phyloP scores from a whole-genome alignment of 805 yeast genomes.

The Kodamaea kaohsiungensis region DNA sequence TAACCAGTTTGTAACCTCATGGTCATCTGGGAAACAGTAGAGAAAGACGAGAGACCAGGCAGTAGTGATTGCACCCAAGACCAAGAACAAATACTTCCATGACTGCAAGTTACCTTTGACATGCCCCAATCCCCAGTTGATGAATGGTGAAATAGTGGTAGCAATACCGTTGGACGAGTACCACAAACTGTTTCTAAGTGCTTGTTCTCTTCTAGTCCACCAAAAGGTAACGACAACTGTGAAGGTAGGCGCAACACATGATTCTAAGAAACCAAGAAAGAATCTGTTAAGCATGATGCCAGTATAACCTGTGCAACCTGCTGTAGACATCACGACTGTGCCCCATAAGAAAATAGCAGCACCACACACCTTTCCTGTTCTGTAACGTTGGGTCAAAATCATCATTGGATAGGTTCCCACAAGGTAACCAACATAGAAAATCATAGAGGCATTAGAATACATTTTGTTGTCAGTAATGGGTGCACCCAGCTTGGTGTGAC shows the following conservation, averaged over 20 bases:
- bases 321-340: neutral
- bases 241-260: conserved; percentile 1
- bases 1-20: neutral
- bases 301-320: neutral
- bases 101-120: conserved; percentile 1
- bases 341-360: conserved; percentile 4
- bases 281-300: conserved; percentile 2
- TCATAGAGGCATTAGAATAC: conserved; percentile 8
- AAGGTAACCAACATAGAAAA: conserved; percentile 9
- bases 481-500: neutral
- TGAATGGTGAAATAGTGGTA: conserved; percentile 3
- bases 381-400: neutral
- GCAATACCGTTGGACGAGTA: neutral
- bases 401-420: conserved; percentile 3
- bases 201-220: conserved; percentile 3
- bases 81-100: conserved; percentile 8
- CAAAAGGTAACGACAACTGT: conserved; percentile 1
- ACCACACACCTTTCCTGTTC: neutral
- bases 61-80: conserved; percentile 4
- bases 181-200: conserved; percentile 5
- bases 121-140: conserved; percentile 11
- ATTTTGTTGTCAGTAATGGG: neutral
- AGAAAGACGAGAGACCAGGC: conserved; percentile 5
- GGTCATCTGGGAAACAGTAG: conserved; percentile 11
- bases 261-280: conserved; percentile 4